Base-by-base conservation (phyloP, 73 alveolate genomes). In the Paramecium caudatum region DNA sequence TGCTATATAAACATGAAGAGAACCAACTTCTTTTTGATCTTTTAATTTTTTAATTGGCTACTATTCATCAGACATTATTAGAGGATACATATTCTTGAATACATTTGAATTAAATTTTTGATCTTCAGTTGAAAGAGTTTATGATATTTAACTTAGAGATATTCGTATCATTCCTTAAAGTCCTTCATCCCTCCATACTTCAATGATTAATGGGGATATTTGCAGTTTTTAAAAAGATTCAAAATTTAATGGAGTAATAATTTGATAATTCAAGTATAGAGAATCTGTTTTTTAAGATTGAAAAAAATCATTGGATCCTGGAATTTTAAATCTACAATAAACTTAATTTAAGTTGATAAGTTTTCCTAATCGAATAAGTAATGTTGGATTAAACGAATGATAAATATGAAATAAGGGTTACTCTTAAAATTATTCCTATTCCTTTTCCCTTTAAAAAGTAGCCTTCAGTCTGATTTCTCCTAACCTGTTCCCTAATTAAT, bases 371-470 rank as follows among this genome's bases (percentile, higher is more conserved):
- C 68, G 8, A 12, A 74, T 74, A 17, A 74, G 19, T 8, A 74
- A 15, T 2, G 88, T 27, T 43, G 88, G 88, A 45, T 74, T 74
- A 74, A 39, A 74, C 21, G 62, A 74, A 16, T 74, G 88, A 74
- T 74, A 74, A 27, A 41, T 30, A 30, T 74, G 19, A 74, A 41
- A 74, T 19, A 74, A 34, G 7, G 88, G 88, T 41, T 37, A 17
- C 49, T 74, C 88, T 3, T 39, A 13, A 27, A 12, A n/a, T 13
- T 74, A 5, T 74, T 74, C 36, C 32, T 45, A 41, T 45, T 36
- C 62, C 8, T 37, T 5, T 21, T 13, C 21, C 43, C 15, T 5
- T 21, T 39, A 41, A 34, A 74, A 74, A 1, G 43, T 16, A 10
- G 88, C 88, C 19, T 9, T 36, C 19, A 74, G 16, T 41, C 69